Evolutionary conservation across 768 basidiomycete species (phyloP).

Genomic region (Mrakia blollopis): DNA sequence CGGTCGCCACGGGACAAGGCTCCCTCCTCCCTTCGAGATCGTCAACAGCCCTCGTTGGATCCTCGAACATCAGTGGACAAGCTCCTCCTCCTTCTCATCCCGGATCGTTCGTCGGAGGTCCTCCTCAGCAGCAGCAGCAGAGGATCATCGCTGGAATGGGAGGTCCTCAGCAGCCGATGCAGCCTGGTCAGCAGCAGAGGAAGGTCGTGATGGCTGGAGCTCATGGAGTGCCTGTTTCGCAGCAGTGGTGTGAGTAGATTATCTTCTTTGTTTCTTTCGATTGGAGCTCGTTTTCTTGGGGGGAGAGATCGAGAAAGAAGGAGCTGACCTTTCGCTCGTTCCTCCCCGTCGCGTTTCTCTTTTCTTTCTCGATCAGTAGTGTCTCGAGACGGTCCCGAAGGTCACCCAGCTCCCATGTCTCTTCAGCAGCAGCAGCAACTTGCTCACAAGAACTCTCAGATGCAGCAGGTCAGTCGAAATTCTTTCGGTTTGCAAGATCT

Average conservation of each 20-base stretch:
- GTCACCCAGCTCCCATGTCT: background rate
- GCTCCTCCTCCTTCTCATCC: background rate
- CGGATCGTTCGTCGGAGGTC: background rate
- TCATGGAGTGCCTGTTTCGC: background rate
- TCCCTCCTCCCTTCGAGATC: background rate
- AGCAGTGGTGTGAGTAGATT: slow-evolving; percentile 4
- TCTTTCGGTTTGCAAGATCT: background rate
- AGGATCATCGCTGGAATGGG: background rate
- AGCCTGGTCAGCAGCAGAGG: slow-evolving; percentile 5
- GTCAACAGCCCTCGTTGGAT: background rate
- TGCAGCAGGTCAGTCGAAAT: background rate
- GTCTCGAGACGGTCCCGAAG: slow-evolving; percentile 4
- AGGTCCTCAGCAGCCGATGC: background rate
- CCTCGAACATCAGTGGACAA: background rate
- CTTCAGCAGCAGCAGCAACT: slow-evolving; percentile 13
- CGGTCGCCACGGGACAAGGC: background rate
- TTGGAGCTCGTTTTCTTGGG: background rate
- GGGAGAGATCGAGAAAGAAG: background rate
- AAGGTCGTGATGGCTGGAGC: slow-evolving; percentile 2
- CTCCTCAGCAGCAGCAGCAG: background rate
- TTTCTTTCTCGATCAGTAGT: background rate
- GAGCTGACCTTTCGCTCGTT: background rate
- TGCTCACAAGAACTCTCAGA: background rate
- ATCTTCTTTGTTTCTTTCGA: no score
- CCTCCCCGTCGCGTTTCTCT: background rate